Percentiles rank a stretch among this genome's conserved stretches.
phyloP scores from a whole-genome alignment of 202 grass and related monocot species.

The Carex arenaria region DNA sequence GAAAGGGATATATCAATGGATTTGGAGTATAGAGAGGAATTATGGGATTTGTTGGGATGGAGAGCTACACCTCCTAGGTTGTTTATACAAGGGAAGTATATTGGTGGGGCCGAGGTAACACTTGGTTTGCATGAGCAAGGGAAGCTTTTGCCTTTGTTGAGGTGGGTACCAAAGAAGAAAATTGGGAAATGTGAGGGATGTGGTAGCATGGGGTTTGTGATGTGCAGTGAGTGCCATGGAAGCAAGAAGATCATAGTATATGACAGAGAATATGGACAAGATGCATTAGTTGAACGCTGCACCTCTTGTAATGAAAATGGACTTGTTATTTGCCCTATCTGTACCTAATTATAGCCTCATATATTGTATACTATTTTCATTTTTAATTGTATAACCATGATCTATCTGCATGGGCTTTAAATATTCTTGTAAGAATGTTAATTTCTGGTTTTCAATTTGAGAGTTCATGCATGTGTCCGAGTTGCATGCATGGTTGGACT shows the following conservation, averaged over 20 bases:
- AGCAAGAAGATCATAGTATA: slow-evolving; percentile 58
- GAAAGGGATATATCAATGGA: slow-evolving; percentile 96
- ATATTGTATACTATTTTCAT: neutral
- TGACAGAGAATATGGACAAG: slow-evolving; percentile 29
- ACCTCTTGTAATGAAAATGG: slow-evolving; percentile 79
- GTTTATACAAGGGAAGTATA: slow-evolving; percentile 62
- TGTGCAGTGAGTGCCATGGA: slow-evolving; percentile 64
- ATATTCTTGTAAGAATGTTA: neutral
- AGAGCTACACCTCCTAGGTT: slow-evolving; percentile 52
- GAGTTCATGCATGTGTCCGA: slow-evolving; percentile 5
- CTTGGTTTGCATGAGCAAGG: slow-evolving; percentile 68
- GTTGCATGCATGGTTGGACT: slow-evolving; percentile 24
- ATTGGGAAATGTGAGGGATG: slow-evolving; percentile 38
- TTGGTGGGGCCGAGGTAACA: slow-evolving; percentile 61
- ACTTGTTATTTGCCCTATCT: slow-evolving; percentile 55
- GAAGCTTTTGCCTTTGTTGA: slow-evolving; percentile 43
- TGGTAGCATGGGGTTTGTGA: slow-evolving; percentile 53
- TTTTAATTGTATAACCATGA: neutral
- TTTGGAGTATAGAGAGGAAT: slow-evolving; percentile 67
- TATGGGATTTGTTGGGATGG: slow-evolving; percentile 40
- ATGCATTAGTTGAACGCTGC: slow-evolving; percentile 32
- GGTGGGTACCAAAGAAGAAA: neutral
- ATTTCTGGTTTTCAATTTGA: neutral
- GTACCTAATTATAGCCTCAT: no score
- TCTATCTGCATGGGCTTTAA: no score